phyloP scores from a whole-genome alignment of 148 eudicot genomes.

The Heliosperma pusillum region DNA sequence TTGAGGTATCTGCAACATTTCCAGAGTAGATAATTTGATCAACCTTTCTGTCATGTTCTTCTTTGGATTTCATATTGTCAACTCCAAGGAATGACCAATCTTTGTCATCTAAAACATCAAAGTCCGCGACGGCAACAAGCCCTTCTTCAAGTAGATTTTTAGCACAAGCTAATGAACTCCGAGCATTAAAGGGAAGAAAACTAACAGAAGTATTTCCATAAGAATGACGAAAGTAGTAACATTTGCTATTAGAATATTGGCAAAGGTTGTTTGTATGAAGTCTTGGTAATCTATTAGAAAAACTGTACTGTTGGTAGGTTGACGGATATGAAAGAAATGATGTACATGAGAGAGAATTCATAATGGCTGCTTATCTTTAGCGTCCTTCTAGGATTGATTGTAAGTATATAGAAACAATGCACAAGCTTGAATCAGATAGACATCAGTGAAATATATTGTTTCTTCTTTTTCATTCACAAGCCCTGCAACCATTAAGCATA shows the following conservation, averaged over 20 bases:
- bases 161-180: slow-evolving; percentile 23
- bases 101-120: slow-evolving; percentile 69
- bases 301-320: slow-evolving; percentile 24
- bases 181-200: slow-evolving; percentile 7
- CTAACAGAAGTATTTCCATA: slow-evolving; percentile 18
- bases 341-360: slow-evolving; percentile 40
- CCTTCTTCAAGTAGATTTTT: slow-evolving; percentile 47
- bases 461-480: slow-evolving; percentile 10
- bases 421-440: background rate
- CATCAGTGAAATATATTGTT: background rate
- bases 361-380: background rate
- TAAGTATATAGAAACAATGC: background rate
- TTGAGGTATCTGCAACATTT: slow-evolving; percentile 52
- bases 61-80: slow-evolving; percentile 40
- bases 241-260: slow-evolving; percentile 7
- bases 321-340: slow-evolving; percentile 32
- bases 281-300: slow-evolving; percentile 14
- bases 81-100: slow-evolving; percentile 90
- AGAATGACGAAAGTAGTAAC: slow-evolving; percentile 10
- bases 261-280: slow-evolving; percentile 16
- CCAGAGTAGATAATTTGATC: slow-evolving; percentile 60
- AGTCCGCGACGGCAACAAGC: slow-evolving; percentile 48
- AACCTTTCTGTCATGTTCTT: slow-evolving; percentile 43
- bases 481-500: slow-evolving; percentile 16
- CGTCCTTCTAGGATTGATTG: background rate